Percentiles rank a stretch among this genome's conserved stretches.
Evolutionary conservation across 2,329 filamentous ascomycete species (phyloP).

Genomic region (Aureobasidium sp.): DNA sequence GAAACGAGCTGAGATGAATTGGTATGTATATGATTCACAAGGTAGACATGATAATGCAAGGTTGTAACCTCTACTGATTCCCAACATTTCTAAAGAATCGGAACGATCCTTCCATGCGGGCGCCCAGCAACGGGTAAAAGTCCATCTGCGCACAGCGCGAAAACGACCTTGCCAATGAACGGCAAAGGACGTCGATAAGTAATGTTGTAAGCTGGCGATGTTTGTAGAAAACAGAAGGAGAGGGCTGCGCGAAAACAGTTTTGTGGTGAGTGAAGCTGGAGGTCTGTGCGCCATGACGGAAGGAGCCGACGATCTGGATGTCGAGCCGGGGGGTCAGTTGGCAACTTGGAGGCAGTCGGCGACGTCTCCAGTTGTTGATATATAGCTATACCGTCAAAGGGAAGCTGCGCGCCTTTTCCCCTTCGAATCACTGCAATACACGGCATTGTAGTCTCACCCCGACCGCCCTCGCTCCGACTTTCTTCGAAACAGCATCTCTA

Average conservation of each 20-base stretch:
- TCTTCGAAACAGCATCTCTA: background rate
- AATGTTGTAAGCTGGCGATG: slow-evolving; percentile 51
- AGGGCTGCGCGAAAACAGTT: slow-evolving; percentile 22
- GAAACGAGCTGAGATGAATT: background rate
- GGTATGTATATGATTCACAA: background rate
- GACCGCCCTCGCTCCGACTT: background rate
- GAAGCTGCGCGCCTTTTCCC: slow-evolving; percentile 11
- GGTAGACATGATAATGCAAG: background rate
- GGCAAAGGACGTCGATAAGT: slow-evolving; percentile 49
- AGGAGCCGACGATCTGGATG: slow-evolving; percentile 6
- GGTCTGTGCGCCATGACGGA: slow-evolving; percentile 11
- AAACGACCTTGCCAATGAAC: slow-evolving; percentile 50
- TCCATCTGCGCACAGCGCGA: slow-evolving; percentile 61
- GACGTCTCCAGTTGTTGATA: slow-evolving; percentile 18
- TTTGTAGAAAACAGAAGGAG: slow-evolving; percentile 33
- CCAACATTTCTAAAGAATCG: slow-evolving; percentile 55
- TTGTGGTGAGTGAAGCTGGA: background rate
- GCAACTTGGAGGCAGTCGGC: slow-evolving; percentile 14
- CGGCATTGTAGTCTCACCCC: background rate
- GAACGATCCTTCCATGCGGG: slow-evolving; percentile 58
- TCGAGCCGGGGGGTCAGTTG: background rate
- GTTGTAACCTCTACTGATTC: slow-evolving; percentile 67
- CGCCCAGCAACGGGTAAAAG: slow-evolving; percentile 60
- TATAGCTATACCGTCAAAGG: background rate
- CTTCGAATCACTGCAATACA: background rate